Conservation (phyloP, 371 early-diverging fungal genomes). For the Lichtheimia ornata region DNA sequence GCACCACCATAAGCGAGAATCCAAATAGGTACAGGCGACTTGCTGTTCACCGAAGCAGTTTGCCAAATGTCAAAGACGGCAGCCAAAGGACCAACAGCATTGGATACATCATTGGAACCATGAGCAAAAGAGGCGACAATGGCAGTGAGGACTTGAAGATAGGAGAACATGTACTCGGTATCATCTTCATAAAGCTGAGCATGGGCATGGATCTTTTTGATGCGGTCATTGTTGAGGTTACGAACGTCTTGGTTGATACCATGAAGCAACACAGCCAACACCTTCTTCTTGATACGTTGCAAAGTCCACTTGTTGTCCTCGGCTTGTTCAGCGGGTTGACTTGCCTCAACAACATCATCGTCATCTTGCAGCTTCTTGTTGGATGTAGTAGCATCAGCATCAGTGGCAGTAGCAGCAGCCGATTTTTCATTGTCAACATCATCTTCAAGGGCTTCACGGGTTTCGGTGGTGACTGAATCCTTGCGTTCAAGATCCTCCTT, state of each 20-base stretch:
- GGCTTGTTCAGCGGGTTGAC: not conserved
- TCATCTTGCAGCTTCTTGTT: conserved; percentile 8
- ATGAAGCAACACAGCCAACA: conserved; percentile 18
- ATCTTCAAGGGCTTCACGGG: conserved; percentile 6
- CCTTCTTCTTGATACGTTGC: conserved; percentile 15
- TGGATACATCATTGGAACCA: conserved; percentile 91
- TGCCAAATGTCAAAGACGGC: conserved; percentile 72
- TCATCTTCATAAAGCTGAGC: conserved; percentile 76
- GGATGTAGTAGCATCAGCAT: conserved; percentile 7
- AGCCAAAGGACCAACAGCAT: conserved; percentile 81
- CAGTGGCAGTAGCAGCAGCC: not conserved
- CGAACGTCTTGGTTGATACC: conserved; percentile 67
- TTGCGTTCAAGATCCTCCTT: conserved; percentile 16
- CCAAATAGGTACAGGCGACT: conserved; percentile 73
- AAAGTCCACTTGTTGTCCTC: conserved; percentile 1
- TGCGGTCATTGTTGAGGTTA: conserved; percentile 47
- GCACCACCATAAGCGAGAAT: conserved; percentile 78
- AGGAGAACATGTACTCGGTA: conserved; percentile 83
- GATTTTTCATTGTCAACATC: conserved; percentile 3
- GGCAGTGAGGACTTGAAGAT: conserved; percentile 86
- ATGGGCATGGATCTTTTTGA: conserved; percentile 57
- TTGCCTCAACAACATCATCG: not conserved
- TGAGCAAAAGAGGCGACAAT: conserved; percentile 87
- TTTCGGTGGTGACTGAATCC: not conserved
- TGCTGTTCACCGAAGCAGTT: conserved; percentile 57